Conservation (phyloP, 805 yeast genomes). For the Lachancea thermotolerans region DNA sequence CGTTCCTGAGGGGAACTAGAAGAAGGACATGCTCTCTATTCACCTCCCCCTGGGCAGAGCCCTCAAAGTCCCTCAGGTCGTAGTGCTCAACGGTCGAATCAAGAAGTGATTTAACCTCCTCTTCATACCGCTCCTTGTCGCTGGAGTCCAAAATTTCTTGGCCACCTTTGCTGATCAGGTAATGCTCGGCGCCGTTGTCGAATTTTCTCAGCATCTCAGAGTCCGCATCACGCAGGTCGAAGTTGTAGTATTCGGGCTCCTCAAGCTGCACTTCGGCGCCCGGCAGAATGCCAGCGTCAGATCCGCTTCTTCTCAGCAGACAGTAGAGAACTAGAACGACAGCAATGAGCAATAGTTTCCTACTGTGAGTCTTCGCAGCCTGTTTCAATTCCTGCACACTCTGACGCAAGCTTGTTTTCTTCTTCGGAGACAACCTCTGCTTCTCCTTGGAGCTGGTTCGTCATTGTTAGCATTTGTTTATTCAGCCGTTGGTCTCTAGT, state of each 20-base stretch:
- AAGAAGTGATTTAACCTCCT: constrained; percentile 35
- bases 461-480: background rate
- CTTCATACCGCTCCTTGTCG: constrained; percentile 24
- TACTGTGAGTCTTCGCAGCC: background rate
- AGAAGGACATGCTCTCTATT: constrained; percentile 60
- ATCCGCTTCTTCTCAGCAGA: background rate
- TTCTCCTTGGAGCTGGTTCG: constrained; percentile 1
- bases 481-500: too few species aligned
- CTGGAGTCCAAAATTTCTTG: constrained; percentile 26
- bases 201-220: constrained; percentile 28
- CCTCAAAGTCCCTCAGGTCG: constrained; percentile 54
- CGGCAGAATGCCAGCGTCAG: background rate
- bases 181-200: constrained; percentile 36
- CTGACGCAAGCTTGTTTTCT: background rate
- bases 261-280: constrained; percentile 7
- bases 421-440: constrained; percentile 2
- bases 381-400: background rate
- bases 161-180: constrained; percentile 32
- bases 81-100: constrained; percentile 49
- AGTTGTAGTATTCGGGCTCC: constrained; percentile 31
- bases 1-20: constrained; percentile 72
- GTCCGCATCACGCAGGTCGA: constrained; percentile 33
- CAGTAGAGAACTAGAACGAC: background rate
- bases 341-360: background rate
- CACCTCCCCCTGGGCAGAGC: constrained; percentile 42